Conservation (phyloP, 371 early-diverging fungal species). For the Mucor racemosus region DNA sequence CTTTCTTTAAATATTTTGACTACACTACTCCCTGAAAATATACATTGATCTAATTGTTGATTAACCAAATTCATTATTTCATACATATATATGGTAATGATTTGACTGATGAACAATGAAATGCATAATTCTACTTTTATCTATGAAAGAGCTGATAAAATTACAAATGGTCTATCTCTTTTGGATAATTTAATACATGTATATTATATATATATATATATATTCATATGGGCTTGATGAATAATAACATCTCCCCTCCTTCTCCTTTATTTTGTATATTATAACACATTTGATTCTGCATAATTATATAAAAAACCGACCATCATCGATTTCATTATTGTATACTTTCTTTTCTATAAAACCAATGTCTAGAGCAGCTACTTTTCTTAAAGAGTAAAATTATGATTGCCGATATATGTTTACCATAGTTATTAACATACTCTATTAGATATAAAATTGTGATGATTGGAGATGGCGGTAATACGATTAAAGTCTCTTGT, state of each 20-base stretch:
- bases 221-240: background rate
- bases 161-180: too few relatives aligned
- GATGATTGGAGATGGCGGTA: constrained; percentile 76
- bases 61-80: too few relatives aligned
- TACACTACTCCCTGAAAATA: too few relatives aligned
- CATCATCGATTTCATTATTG: background rate
- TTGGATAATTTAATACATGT: too few relatives aligned
- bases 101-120: too few relatives aligned
- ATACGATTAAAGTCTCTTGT: background rate
- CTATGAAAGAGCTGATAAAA: too few relatives aligned
- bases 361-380: constrained; percentile 11
- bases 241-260: background rate
- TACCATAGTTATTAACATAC: background rate
- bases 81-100: too few relatives aligned
- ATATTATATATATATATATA: too few relatives aligned
- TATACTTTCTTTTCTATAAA: background rate
- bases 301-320: constrained; percentile 2
- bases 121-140: too few relatives aligned
- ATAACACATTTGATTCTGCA: background rate
- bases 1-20: too few relatives aligned
- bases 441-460: constrained; percentile 61
- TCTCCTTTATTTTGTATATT: background rate
- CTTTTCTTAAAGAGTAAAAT: background rate
- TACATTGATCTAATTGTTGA: too few relatives aligned
- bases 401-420: background rate